phyloP scores from a whole-genome alignment of 495 filamentous ascomycete species.

The Aspergillus baeticus region DNA sequence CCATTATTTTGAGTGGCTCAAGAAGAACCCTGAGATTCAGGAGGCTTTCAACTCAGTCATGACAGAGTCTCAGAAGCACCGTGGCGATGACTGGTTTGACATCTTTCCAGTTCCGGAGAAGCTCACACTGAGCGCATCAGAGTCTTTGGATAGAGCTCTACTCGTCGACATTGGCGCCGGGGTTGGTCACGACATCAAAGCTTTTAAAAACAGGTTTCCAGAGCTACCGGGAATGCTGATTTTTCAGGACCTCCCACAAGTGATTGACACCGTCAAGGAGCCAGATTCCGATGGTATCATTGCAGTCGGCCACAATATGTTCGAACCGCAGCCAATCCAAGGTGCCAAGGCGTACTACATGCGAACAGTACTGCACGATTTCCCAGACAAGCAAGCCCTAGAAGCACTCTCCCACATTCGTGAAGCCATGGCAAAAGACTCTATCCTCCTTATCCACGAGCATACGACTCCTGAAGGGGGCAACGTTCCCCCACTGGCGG shows the following conservation, averaged over 20 bases:
- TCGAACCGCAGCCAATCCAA: conserved; percentile 43
- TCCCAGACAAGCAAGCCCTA: conserved; percentile 37
- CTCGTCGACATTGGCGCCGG: conserved; percentile 55
- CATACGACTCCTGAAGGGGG: conserved; percentile 36
- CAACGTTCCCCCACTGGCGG: conserved; percentile 30
- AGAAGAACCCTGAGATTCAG: conserved; percentile 10
- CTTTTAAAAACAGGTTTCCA: conserved; percentile 34
- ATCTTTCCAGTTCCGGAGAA: conserved; percentile 24
- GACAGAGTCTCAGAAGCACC: conserved; percentile 11
- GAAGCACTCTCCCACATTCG: conserved; percentile 35
- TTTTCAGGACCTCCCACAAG: conserved; percentile 46
- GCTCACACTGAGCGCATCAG: neutral
- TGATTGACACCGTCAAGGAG: conserved; percentile 34
- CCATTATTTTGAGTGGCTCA: conserved; percentile 31
- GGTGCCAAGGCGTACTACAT: conserved; percentile 31
- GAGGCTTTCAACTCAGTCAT: conserved; percentile 26
- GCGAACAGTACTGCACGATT: conserved; percentile 46
- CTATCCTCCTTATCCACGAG: conserved; percentile 49
- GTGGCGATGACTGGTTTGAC: conserved; percentile 15
- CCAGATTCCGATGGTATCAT: conserved; percentile 25
- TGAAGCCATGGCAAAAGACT: conserved; percentile 39
- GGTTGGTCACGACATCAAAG: conserved; percentile 44
- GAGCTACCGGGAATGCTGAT: conserved; percentile 39
- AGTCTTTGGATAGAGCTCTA: conserved; percentile 26
- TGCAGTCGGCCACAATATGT: conserved; percentile 42